Base-by-base conservation (phyloP, 352 stramenopile genomes). In the Pythium rhizo-oryzae region DNA sequence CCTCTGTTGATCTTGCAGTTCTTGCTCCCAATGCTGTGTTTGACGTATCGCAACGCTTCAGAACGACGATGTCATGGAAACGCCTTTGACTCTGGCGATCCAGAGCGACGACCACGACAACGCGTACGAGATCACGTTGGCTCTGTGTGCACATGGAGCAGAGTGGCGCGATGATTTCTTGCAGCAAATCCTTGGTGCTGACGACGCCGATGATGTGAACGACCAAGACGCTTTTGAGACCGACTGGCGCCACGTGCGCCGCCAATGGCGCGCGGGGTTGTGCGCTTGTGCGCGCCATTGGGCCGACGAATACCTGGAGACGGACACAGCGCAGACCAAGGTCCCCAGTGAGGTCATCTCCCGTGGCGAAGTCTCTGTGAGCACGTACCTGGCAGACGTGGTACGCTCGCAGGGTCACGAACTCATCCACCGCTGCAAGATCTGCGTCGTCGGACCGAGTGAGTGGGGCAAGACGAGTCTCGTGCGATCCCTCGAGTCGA, bases 381-480 rank as follows among this genome's bases (percentile, higher is more conserved):
- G 21, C 4, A 65, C 59, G n/a, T 65, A 65, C 33, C 19, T 65
- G n/a, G 30, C 46, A 23, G 59, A 65, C 43, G 47, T 65, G 49
- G 30, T 24, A 21, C 30, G 50, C 0, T 59, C 59, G 19, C 16
- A 46, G 8, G 15, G 16, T 2, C 18, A 23, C n/a, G 49, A 65
- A 19, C 46, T 58, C 18, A 35, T 59, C 30, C 25, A 59, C 24
- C 59, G 59, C 9, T 59, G 59, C 47, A 66, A 66, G 35, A 28
- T 53, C 18, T 66, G 59, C 19, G 58, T 64, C 21, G 44, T 64
- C 5, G 58, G 58, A 0, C 46, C 58, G 2, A 54, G 58, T 13
- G 47, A 59, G 19, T 59, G 33, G 59, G 59, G 59, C 15, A 66
- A 66, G 28, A 59, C 59, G 18, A 66, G 59, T 28, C 49, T 66